Conservation (phyloP, 2,329 filamentous ascomycete genomes). For the Ilyonectria mors-panacis region DNA sequence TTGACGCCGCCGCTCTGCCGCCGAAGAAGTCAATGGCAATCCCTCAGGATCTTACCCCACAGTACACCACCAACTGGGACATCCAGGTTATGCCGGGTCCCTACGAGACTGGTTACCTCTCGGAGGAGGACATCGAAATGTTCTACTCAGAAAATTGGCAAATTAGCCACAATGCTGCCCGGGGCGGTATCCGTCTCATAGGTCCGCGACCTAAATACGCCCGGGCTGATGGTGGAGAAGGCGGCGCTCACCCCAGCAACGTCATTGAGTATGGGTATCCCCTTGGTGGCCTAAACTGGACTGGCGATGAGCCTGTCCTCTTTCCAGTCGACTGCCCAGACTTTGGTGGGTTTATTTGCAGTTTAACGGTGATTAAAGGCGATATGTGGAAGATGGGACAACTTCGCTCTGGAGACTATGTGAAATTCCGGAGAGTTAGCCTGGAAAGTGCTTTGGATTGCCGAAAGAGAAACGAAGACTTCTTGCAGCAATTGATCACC, state of each 20-base stretch:
- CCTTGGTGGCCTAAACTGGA: conserved; percentile 52
- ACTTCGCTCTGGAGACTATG: conserved; percentile 49
- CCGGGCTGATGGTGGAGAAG: conserved; percentile 72
- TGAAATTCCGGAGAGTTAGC: conserved; percentile 59
- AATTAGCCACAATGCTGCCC: conserved; percentile 72
- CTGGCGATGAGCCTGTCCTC: conserved; percentile 54
- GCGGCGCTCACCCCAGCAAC: conserved; percentile 74
- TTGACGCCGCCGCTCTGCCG: conserved; percentile 7
- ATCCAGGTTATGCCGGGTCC: conserved; percentile 52
- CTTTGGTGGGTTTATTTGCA: conserved; percentile 52
- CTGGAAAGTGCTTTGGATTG: conserved; percentile 23
- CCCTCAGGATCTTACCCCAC: conserved; percentile 10
- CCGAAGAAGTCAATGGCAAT: not conserved
- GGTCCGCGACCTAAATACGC: conserved; percentile 73
- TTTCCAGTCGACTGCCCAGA: conserved; percentile 53
- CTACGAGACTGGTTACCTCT: conserved; percentile 51
- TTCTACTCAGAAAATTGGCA: conserved; percentile 72
- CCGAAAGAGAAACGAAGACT: conserved; percentile 21
- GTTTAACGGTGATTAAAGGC: conserved; percentile 49
- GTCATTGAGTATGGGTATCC: conserved; percentile 60
- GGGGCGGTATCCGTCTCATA: conserved; percentile 72
- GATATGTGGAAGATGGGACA: conserved; percentile 57
- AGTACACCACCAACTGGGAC: conserved; percentile 28
- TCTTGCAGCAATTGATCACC: conserved; percentile 8
- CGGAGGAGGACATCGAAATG: conserved; percentile 66